These are phyloP conservation scores for Geotrichum bryndzae DNA, from an alignment of 1,139 yeast genomes.

Conservation along the genomic window DNA sequence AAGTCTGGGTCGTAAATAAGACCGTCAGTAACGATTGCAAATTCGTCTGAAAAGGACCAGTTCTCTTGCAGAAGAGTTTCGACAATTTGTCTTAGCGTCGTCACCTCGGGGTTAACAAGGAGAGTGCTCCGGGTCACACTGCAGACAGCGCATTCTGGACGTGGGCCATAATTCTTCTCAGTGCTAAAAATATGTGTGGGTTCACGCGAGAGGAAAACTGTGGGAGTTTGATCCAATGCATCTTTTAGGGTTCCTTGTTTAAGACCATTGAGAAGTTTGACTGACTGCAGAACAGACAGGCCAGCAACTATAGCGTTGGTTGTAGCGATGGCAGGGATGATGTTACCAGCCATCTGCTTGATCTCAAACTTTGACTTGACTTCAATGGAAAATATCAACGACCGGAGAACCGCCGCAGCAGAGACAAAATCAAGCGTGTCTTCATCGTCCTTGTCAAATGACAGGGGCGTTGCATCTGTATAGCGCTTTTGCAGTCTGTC, in stretches of 20 bases:
- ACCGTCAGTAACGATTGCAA: slow-evolving; percentile 56
- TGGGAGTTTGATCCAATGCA: slow-evolving; percentile 2
- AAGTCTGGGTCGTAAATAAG: slow-evolving; percentile 82
- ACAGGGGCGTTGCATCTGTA: slow-evolving; percentile 34
- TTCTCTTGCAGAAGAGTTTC: slow-evolving; percentile 43
- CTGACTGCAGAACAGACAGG: slow-evolving; percentile 65
- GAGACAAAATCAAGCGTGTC: slow-evolving; percentile 85
- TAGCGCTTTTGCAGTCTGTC: slow-evolving; percentile 44
- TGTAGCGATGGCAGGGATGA: slow-evolving; percentile 97
- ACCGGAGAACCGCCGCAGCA: slow-evolving; percentile 80
- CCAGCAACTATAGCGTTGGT: slow-evolving; percentile 96
- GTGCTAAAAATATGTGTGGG: slow-evolving; percentile 65
- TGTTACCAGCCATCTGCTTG: slow-evolving; percentile 94
- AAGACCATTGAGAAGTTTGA: slow-evolving; percentile 43
- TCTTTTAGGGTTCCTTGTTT: slow-evolving; percentile 11
- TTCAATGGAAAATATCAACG: slow-evolving; percentile 65
- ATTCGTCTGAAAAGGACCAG: slow-evolving; percentile 59
- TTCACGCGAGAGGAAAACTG: slow-evolving; percentile 36
- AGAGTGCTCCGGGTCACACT: slow-evolving; percentile 53
- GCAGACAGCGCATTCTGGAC: slow-evolving; percentile 67
- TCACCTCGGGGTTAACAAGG: slow-evolving; percentile 32
- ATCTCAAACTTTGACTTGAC: slow-evolving; percentile 75
- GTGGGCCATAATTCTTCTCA: slow-evolving; percentile 56
- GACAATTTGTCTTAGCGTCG: slow-evolving; percentile 40
- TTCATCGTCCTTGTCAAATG: slow-evolving; percentile 91